A percentile compares a stretch with the other conserved stretches of the same genome.
These are phyloP conservation scores for Apiotrichum brassicae DNA, from an alignment of 1,284 basidiomycete species.

Conservation along the genomic window DNA sequence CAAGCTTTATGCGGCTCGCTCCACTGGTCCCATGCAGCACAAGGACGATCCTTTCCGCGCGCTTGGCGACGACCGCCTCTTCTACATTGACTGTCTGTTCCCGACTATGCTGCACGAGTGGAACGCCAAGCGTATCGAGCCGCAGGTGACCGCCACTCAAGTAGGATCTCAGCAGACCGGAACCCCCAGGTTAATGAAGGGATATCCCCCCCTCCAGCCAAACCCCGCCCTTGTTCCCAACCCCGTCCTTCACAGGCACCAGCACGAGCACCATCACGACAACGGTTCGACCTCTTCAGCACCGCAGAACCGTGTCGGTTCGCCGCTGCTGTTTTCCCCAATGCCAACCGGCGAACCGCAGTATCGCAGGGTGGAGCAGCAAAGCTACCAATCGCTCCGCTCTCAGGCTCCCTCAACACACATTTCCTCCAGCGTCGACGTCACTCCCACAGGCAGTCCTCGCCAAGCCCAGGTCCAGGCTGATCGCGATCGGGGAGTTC, in stretches of 20 bases:
- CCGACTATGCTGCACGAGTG: slow-evolving; percentile 5
- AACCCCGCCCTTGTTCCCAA: slow-evolving; percentile 1
- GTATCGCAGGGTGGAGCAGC: neutral
- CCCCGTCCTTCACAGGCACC: neutral
- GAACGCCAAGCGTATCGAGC: neutral
- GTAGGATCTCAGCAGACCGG: no score
- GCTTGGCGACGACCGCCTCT: slow-evolving; percentile 20
- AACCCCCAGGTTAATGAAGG: neutral
- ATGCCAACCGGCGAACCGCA: slow-evolving; percentile 1
- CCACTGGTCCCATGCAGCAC: slow-evolving; percentile 7
- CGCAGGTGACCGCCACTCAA: neutral
- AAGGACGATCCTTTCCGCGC: slow-evolving; percentile 23
- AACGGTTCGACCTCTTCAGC: no score
- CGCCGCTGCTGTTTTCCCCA: slow-evolving; percentile 3
- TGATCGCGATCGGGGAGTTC: no score
- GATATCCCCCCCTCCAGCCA: neutral
- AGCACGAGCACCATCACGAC: no score
- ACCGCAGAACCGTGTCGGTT: neutral
- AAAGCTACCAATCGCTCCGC: no score
- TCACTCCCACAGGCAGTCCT: no score
- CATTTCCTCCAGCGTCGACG: no score
- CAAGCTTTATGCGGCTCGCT: slow-evolving; percentile 19
- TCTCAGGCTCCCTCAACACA: no score
- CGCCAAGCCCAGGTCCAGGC: no score
- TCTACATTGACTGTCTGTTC: slow-evolving; percentile 16